Evolutionary conservation across 192 early-diverging fungal species (phyloP).

Genomic region (Gonapodya prolifera): DNA sequence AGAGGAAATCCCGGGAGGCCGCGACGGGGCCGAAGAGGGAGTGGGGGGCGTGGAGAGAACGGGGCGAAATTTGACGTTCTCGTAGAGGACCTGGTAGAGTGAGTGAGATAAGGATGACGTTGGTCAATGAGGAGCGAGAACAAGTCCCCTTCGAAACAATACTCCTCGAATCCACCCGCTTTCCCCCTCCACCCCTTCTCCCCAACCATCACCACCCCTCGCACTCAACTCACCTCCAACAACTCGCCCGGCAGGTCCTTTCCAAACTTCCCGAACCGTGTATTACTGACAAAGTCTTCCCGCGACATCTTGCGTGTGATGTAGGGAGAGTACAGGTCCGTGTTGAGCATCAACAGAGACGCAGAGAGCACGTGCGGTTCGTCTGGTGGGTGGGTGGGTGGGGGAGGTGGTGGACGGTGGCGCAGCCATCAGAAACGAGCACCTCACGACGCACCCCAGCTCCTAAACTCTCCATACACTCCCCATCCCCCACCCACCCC

Average conservation of each 20-base stretch:
- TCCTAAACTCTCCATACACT: too few relatives aligned
- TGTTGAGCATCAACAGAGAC: conserved; percentile 8
- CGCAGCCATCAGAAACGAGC: too few relatives aligned
- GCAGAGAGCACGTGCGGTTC: not conserved
- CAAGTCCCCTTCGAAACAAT: too few relatives aligned
- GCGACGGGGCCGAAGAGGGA: not conserved
- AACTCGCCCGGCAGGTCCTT: not conserved
- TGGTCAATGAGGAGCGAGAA: too few relatives aligned
- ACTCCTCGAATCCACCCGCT: too few relatives aligned
- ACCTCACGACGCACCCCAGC: too few relatives aligned
- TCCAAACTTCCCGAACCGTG: not conserved
- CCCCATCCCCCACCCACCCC: too few relatives aligned
- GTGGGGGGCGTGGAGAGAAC: not conserved
- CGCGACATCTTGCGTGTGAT: not conserved
- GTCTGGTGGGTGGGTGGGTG: not conserved
- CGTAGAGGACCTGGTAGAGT: not conserved
- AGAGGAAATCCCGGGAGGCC: not conserved
- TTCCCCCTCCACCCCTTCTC: too few relatives aligned
- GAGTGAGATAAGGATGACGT: too few relatives aligned
- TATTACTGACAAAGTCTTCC: not conserved
- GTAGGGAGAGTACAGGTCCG: conserved; percentile 7
- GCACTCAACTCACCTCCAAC: not conserved
- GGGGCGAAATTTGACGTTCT: not conserved
- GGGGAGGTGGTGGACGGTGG: too few relatives aligned
- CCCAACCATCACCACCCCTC: too few relatives aligned